Conservation (phyloP, 2,329 filamentous ascomycete genomes). For the Tolypocladium guangdongense region DNA sequence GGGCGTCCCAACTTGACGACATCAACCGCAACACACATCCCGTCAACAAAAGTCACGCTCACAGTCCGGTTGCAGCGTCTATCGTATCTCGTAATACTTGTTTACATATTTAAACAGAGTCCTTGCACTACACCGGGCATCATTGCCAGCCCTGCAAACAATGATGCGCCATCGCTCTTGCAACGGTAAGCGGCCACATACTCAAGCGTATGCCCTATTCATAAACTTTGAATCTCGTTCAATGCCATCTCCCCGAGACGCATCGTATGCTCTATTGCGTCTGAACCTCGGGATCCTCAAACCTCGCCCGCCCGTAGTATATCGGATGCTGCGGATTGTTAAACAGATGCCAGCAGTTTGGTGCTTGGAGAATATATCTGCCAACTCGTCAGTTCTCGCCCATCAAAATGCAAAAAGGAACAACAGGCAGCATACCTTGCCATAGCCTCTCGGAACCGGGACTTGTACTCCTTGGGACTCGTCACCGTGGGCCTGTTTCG, state of each 20-base stretch:
- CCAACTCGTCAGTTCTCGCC: constrained; percentile 1
- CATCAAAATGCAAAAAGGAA: not conserved
- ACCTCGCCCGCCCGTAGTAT: constrained; percentile 25
- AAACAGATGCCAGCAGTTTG: constrained; percentile 69
- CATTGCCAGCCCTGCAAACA: not conserved
- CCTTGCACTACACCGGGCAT: not conserved
- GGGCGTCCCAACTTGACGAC: not conserved
- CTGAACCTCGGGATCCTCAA: constrained; percentile 23
- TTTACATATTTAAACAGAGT: not conserved
- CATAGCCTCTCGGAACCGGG: constrained; percentile 92
- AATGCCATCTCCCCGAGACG: not conserved
- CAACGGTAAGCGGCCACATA: not conserved
- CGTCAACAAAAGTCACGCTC: not conserved
- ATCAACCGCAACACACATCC: not conserved
- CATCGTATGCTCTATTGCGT: not conserved
- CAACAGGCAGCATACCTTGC: constrained; percentile 52
- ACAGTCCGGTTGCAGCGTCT: not conserved
- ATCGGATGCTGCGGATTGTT: constrained; percentile 27
- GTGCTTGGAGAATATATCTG: constrained; percentile 62
- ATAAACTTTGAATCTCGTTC: not conserved
- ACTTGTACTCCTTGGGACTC: constrained; percentile 95
- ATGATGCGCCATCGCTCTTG: not conserved
- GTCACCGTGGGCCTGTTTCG: constrained; percentile 89
- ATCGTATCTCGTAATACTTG: not conserved
- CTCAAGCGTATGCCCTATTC: not conserved